These are phyloP conservation scores for Phoenix roebelenii DNA, from an alignment of 176 grass and related monocot species.

Conservation along the genomic window DNA sequence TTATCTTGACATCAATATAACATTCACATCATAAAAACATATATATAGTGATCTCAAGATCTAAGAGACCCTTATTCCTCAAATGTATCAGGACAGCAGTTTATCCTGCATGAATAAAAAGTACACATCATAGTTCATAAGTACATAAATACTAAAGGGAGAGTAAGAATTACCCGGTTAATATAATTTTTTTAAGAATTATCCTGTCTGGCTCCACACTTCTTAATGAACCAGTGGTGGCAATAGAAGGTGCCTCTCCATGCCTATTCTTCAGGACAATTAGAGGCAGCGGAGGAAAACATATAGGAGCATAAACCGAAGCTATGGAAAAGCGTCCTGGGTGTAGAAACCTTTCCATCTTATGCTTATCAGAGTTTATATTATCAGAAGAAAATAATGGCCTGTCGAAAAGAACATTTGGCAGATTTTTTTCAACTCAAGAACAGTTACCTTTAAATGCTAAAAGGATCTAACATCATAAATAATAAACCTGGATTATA, in stretches of 20 bases:
- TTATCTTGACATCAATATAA: too few species aligned
- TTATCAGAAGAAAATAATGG: constrained; percentile 87
- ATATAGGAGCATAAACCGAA: constrained; percentile 79
- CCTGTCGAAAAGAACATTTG: constrained; percentile 26
- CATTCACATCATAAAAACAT: too few species aligned
- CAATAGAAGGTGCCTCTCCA: constrained; percentile 53
- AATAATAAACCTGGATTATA: too few species aligned
- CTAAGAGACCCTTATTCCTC: too few species aligned
- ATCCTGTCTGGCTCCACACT: constrained; percentile 70
- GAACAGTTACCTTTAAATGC: background rate
- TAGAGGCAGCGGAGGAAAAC: constrained; percentile 60
- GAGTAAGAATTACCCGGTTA: constrained; percentile 67
- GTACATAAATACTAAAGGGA: background rate
- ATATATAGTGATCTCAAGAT: too few species aligned
- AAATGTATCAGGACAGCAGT: too few species aligned
- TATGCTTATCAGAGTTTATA: constrained; percentile 94
- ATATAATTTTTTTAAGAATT: constrained; percentile 88
- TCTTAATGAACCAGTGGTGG: constrained; percentile 71
- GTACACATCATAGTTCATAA: background rate
- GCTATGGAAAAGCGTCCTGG: constrained; percentile 83
- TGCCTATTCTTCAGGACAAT: constrained; percentile 66
- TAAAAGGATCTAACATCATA: too few species aligned
- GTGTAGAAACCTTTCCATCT: constrained; percentile 96
- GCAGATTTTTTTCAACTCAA: background rate
- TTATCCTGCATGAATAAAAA: background rate